phyloP scores from a whole-genome alignment of 2,329 filamentous ascomycete species.

The Colletotrichum melonis region DNA sequence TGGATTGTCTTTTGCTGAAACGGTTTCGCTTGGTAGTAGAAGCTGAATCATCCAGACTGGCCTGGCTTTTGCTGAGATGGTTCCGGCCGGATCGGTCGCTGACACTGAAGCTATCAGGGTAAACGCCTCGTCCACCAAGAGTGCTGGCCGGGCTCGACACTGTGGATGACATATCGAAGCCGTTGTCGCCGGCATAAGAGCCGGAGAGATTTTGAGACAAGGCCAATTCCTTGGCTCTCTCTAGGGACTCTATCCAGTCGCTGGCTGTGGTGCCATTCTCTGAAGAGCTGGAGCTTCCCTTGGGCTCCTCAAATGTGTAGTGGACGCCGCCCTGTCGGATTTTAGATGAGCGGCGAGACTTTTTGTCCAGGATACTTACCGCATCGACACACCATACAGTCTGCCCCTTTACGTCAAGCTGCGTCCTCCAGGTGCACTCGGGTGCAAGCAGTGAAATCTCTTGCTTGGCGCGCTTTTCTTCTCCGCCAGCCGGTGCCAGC shows the following conservation, averaged over 20 bases:
- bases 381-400: slow-evolving; percentile 92
- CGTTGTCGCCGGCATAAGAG: slow-evolving; percentile 74
- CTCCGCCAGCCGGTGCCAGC: slow-evolving; percentile 89
- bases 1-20: slow-evolving; percentile 94
- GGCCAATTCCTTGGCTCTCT: slow-evolving; percentile 87
- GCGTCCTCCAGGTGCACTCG: slow-evolving; percentile 82
- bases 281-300: slow-evolving; percentile 66
- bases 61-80: slow-evolving; percentile 70
- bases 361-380: slow-evolving; percentile 66
- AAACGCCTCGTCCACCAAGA: slow-evolving; percentile 68
- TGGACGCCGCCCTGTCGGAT: slow-evolving; percentile 81
- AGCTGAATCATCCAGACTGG: slow-evolving; percentile 62
- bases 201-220: slow-evolving; percentile 76
- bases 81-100: slow-evolving; percentile 66
- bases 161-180: slow-evolving; percentile 76
- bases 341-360: slow-evolving; percentile 32
- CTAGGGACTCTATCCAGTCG: slow-evolving; percentile 92
- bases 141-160: slow-evolving; percentile 83
- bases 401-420: slow-evolving; percentile 87
- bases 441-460: slow-evolving; percentile 86
- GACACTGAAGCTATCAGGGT: slow-evolving; percentile 61
- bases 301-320: slow-evolving; percentile 94
- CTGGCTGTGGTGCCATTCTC: slow-evolving; percentile 78
- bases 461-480: slow-evolving; percentile 94
- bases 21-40: slow-evolving; percentile 64